Evolutionary conservation across 441 rosid species (phyloP).

Genomic region (Jatropha podagrica): DNA sequence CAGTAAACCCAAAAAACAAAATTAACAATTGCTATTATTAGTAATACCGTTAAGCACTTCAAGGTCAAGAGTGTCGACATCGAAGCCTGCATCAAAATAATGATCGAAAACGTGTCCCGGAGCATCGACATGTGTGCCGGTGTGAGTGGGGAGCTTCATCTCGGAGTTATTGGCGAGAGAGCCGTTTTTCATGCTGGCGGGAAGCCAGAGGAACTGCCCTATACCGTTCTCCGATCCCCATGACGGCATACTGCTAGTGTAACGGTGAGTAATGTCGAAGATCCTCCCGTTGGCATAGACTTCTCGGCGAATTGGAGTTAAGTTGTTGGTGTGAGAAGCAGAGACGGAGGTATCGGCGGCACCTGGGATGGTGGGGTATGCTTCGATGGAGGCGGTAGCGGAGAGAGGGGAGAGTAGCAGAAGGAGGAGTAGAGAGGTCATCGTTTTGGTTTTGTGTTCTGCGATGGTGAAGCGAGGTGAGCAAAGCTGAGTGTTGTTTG

Average conservation of each 20-base stretch:
- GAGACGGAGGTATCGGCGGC: slow-evolving; percentile 26
- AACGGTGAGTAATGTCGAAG: slow-evolving; percentile 48
- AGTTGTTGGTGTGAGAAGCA: slow-evolving; percentile 20
- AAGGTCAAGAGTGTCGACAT: slow-evolving; percentile 57
- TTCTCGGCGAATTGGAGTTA: slow-evolving; percentile 47
- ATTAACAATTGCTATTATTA: neutral
- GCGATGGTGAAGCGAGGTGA: neutral
- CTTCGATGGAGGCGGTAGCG: slow-evolving; percentile 12
- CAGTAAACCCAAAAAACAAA: neutral
- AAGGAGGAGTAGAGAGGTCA: neutral
- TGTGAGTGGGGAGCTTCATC: slow-evolving; percentile 47
- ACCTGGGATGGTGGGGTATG: slow-evolving; percentile 33
- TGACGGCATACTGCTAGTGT: slow-evolving; percentile 34
- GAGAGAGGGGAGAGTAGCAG: slow-evolving; percentile 20
- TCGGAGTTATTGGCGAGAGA: slow-evolving; percentile 39
- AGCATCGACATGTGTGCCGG: slow-evolving; percentile 65
- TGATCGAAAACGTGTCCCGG: slow-evolving; percentile 56
- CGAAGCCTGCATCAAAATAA: slow-evolving; percentile 60
- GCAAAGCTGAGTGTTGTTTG: neutral
- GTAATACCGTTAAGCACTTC: slow-evolving; percentile 36
- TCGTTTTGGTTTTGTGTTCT: neutral
- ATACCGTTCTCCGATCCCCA: slow-evolving; percentile 39
- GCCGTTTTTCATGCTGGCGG: slow-evolving; percentile 54
- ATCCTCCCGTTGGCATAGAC: slow-evolving; percentile 41
- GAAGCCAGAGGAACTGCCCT: slow-evolving; percentile 50